These are phyloP conservation scores for Aschersonia sp. DNA, from an alignment of 2,329 filamentous ascomycete species.

Conservation along the genomic window DNA sequence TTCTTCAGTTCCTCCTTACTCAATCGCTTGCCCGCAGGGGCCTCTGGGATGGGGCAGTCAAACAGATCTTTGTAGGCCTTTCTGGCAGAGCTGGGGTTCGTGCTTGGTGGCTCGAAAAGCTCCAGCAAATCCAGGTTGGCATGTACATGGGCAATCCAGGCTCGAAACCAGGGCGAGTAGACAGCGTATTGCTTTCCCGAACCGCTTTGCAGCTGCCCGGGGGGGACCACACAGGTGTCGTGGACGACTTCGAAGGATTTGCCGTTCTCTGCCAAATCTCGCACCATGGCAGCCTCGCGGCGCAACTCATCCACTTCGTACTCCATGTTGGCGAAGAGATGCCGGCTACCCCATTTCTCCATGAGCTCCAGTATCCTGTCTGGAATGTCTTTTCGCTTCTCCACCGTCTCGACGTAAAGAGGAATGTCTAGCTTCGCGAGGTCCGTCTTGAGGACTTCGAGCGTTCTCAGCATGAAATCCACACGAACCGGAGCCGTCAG, in stretches of 20 bases:
- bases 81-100: slow-evolving; percentile 18
- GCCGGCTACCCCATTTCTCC: slow-evolving; percentile 56
- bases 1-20: slow-evolving; percentile 41
- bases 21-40: slow-evolving; percentile 49
- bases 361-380: slow-evolving; percentile 49
- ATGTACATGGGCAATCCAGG: slow-evolving; percentile 64
- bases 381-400: slow-evolving; percentile 48
- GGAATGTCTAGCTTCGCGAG: slow-evolving; percentile 62
- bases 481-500: slow-evolving; percentile 57
- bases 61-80: slow-evolving; percentile 43
- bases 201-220: slow-evolving; percentile 52
- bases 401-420: slow-evolving; percentile 58
- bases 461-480: slow-evolving; percentile 65
- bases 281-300: slow-evolving; percentile 55
- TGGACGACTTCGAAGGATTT: slow-evolving; percentile 60
- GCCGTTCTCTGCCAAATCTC: slow-evolving; percentile 42
- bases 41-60: slow-evolving; percentile 40
- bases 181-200: slow-evolving; percentile 69
- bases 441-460: slow-evolving; percentile 50
- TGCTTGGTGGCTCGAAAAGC: slow-evolving; percentile 33
- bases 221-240: slow-evolving; percentile 71
- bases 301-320: slow-evolving; percentile 86
- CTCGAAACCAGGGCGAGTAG: slow-evolving; percentile 67
- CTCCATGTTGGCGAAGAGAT: slow-evolving; percentile 73
- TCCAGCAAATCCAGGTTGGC: slow-evolving; percentile 53